These are phyloP conservation scores for Crithidia expoeki DNA, from an alignment of 208 protist genomes.

Conservation along the genomic window DNA sequence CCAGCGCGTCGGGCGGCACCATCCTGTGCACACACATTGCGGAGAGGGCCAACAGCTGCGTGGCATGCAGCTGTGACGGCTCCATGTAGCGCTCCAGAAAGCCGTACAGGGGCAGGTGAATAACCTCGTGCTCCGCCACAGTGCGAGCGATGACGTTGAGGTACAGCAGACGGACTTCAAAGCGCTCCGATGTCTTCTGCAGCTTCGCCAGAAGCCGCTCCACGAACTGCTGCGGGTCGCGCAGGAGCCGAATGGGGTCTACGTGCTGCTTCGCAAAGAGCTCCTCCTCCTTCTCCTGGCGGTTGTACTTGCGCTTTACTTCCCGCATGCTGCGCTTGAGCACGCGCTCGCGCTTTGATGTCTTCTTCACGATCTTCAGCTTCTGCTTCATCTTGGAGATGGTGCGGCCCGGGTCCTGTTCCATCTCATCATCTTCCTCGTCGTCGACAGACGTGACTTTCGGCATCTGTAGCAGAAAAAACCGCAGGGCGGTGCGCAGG, in stretches of 20 bases:
- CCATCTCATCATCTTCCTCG: constrained; percentile 65
- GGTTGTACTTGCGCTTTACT: constrained; percentile 85
- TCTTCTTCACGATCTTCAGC: constrained; percentile 94
- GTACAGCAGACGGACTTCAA: constrained; percentile 95
- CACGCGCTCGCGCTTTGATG: constrained; percentile 80
- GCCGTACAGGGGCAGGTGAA: constrained; percentile 96
- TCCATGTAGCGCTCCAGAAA: constrained; percentile 97
- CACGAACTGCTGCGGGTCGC: constrained; percentile 96
- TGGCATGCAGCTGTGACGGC: constrained; percentile 96
- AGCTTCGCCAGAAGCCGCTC: constrained; percentile 95
- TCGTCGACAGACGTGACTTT: constrained; percentile 84
- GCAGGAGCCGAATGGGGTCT: constrained; percentile 94
- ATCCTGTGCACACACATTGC: constrained; percentile 95
- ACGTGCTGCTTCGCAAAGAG: constrained; percentile 87
- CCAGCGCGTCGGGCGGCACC: constrained; percentile 93
- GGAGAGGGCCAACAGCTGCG: constrained; percentile 94
- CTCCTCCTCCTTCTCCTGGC: constrained; percentile 81
- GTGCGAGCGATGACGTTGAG: constrained; percentile 96
- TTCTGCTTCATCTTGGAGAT: constrained; percentile 93
- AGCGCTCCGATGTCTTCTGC: constrained; percentile 92
- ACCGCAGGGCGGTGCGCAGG: constrained; percentile 93
- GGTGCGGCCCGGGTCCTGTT: constrained; percentile 75
- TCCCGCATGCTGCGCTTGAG: constrained; percentile 79
- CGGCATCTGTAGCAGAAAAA: constrained; percentile 94
- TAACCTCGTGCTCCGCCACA: constrained; percentile 94